Percentiles rank a stretch among this genome's conserved stretches.
Conservation (phyloP, 805 yeast species). For the Isabelozyma rhagii region DNA sequence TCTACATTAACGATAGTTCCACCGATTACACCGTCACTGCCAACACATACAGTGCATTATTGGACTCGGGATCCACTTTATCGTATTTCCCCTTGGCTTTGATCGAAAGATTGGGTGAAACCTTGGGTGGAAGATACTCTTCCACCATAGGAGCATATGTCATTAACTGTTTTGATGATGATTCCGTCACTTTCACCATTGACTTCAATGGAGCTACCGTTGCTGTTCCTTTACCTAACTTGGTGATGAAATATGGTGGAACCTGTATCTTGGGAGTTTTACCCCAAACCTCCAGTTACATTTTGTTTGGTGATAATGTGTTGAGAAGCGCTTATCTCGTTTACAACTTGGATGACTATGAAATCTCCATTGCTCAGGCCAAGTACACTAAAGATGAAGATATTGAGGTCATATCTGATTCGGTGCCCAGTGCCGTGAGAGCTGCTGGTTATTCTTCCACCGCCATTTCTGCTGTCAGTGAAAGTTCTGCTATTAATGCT, state of each 20-base stretch:
- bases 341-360: constrained; percentile 56
- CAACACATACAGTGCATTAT: constrained; percentile 20
- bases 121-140: constrained; percentile 43
- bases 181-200: constrained; percentile 32
- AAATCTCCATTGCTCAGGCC: constrained; percentile 50
- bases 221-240: constrained; percentile 42
- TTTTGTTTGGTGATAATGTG: constrained; percentile 64
- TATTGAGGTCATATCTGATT: constrained; percentile 42
- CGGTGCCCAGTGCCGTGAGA: constrained; percentile 50
- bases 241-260: constrained; percentile 15
- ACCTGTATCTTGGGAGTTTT: constrained; percentile 27
- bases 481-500: constrained; percentile 6
- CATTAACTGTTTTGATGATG: constrained; percentile 36
- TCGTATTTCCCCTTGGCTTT: constrained; percentile 41
- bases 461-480: background rate
- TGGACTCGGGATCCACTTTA: constrained; percentile 37
- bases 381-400: constrained; percentile 28
- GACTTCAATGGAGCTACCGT: constrained; percentile 60
- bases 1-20: constrained; percentile 16
- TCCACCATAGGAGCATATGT: constrained; percentile 41
- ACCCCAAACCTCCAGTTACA: constrained; percentile 11
- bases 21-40: constrained; percentile 11
- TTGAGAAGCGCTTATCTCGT: constrained; percentile 63
- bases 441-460: constrained; percentile 49
- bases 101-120: constrained; percentile 30